Base-by-base conservation (phyloP, 768 basidiomycete genomes). In the Leucocoprinus sp. region DNA sequence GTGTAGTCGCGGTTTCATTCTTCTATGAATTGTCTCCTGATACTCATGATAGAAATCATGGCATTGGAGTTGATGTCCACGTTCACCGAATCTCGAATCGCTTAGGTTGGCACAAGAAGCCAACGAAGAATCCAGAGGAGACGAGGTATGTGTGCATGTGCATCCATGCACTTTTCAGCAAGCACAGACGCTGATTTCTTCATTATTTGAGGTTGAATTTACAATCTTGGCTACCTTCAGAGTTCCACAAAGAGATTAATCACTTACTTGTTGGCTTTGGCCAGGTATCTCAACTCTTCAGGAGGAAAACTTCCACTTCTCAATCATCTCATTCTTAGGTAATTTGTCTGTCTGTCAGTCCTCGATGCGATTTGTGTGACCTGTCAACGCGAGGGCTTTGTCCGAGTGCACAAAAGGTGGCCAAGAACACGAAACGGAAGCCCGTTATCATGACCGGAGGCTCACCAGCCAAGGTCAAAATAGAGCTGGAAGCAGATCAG, bases 41-140 rank as follows among this genome's bases (percentile, higher is more conserved):
- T 19, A 23, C n/a, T 38, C 27, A 6, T 41, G 28, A 5, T 56
- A 91, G 87, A 37, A 90, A 92, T 54, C 69, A 75, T 19, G 95
- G 95, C 1, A 95, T 97, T 26, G 95, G 93, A 0, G 95, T 98
- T 0, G 95, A 99, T 54, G 86, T 91, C 0, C 95, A 99, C 60
- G 93, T 97, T 5, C 93, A 97, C 54, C 71, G 95, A 5, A 97
- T 99, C 43, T 93, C 93, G 21, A 93, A 98, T 54, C 71, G 92
- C 12, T 63, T 99, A 1, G 82, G 87, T 31, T 99, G 95, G 95
- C 95, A 98, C 62, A 76, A 78, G 50, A 79, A 75, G 2, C 79
- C 78, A 5, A 93, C 93, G 1, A 87, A 82, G 57, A 84, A 69
- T 2, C 88, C 93, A 0, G 95, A 99, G 57, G 79, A 88, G 56